These are phyloP conservation scores for Solanum bukasovii DNA, from an alignment of 257 asterid genomes.

Conservation along the genomic window DNA sequence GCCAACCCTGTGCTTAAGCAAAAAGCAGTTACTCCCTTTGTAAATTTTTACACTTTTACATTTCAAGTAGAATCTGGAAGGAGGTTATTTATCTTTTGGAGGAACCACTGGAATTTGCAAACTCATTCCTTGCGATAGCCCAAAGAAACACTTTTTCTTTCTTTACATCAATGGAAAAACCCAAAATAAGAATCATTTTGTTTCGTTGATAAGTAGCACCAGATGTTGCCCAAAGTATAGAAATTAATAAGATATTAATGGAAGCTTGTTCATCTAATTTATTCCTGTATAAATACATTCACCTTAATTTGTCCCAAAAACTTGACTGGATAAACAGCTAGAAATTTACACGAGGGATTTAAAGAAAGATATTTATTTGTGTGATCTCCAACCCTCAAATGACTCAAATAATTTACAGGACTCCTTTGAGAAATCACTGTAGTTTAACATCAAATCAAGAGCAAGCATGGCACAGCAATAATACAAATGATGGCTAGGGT, in stretches of 20 bases:
- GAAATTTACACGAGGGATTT: neutral
- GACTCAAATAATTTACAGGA: constrained; percentile 7
- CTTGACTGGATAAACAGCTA: neutral
- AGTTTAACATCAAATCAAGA: constrained; percentile 38
- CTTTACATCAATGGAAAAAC: neutral
- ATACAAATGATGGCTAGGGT: constrained; percentile 62
- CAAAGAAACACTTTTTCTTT: neutral
- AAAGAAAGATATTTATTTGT: neutral
- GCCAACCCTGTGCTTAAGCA: neutral
- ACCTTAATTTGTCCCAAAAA: neutral
- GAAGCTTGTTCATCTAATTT: neutral
- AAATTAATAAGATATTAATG: neutral
- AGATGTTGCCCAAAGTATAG: neutral
- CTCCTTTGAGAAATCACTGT: neutral
- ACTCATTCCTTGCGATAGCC: neutral
- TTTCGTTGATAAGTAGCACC: neutral
- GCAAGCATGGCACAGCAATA: constrained; percentile 58
- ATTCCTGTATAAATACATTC: neutral
- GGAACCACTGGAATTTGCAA: neutral
- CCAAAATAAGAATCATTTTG: neutral
- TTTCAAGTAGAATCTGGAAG: neutral
- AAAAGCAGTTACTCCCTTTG: neutral
- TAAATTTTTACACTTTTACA: neutral
- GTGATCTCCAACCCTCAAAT: neutral
- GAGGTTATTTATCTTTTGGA: neutral